These are phyloP conservation scores for Pichia cephalocereana DNA, from an alignment of 805 yeast genomes.

Conservation along the genomic window DNA sequence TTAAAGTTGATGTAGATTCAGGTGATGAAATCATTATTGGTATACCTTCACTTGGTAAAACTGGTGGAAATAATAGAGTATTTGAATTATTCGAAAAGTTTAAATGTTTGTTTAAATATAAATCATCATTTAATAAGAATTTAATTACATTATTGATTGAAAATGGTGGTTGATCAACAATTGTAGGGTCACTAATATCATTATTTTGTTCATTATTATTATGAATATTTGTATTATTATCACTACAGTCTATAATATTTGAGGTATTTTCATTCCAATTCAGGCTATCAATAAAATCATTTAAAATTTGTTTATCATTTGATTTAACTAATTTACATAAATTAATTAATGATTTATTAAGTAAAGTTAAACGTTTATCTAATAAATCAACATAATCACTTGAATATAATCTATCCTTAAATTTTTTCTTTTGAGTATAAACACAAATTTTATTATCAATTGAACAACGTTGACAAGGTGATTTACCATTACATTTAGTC, in stretches of 20 bases:
- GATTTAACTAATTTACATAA: constrained; percentile 22
- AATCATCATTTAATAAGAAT: constrained; percentile 28
- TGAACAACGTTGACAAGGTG: constrained; percentile 49
- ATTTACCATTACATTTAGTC: constrained; percentile 55
- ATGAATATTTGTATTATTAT: not conserved
- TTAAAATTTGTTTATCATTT: constrained; percentile 1
- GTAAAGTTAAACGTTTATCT: constrained; percentile 46
- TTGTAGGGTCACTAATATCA: constrained; percentile 12
- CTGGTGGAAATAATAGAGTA: not conserved
- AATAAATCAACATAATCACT: constrained; percentile 54
- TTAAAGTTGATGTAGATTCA: constrained; percentile 17
- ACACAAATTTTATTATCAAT: constrained; percentile 51
- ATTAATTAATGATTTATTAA: constrained; percentile 42
- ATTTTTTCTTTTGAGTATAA: constrained; percentile 45
- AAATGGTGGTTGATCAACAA: constrained; percentile 13
- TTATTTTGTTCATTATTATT: no score
- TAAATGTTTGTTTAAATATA: no score
- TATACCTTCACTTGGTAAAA: constrained; percentile 7
- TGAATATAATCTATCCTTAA: constrained; percentile 48
- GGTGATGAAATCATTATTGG: constrained; percentile 15
- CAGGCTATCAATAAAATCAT: constrained; percentile 7
- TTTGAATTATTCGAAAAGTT: not conserved
- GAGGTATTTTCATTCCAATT: constrained; percentile 1
- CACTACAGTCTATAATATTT: not conserved
- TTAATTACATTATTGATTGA: constrained; percentile 42